Conservation (phyloP, 352 stramenopile genomes). For the Nothophytophthora sp. region DNA sequence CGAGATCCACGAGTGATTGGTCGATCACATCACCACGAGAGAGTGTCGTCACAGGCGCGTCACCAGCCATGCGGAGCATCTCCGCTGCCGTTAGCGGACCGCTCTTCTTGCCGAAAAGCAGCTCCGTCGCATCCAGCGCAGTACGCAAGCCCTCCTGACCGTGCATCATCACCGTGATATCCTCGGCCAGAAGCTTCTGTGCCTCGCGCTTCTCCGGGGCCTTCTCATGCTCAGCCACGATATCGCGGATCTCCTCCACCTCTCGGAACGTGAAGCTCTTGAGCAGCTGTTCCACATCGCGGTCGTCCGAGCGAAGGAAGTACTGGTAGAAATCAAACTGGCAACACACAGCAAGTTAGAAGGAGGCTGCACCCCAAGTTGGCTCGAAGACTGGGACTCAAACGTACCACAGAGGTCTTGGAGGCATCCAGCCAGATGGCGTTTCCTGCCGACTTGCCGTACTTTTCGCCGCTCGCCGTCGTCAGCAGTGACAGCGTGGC, state of each 20-base stretch:
- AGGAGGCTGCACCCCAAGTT: too few relatives aligned
- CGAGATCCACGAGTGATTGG: constrained; percentile 90
- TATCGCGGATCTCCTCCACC: constrained; percentile 91
- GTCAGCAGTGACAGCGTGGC: constrained; percentile 97
- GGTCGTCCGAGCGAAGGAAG: constrained; percentile 88
- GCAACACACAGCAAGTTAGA: too few relatives aligned
- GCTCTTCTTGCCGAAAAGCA: constrained; percentile 70
- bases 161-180: constrained; percentile 94
- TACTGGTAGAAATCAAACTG: constrained; percentile 95
- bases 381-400: constrained; percentile 10
- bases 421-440: constrained; percentile 97
- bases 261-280: constrained; percentile 98
- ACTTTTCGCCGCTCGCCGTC: constrained; percentile 98
- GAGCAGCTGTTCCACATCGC: constrained; percentile 95
- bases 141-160: constrained; percentile 78
- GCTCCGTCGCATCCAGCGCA: constrained; percentile 58
- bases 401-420: constrained; percentile 95
- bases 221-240: constrained; percentile 79
- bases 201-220: constrained; percentile 79
- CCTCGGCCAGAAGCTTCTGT: constrained; percentile 69
- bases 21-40: constrained; percentile 59
- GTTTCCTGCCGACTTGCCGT: constrained; percentile 98
- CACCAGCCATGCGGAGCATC: constrained; percentile 67
- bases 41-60: constrained; percentile 52
- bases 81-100: constrained; percentile 63